A percentile compares a stretch with the other conserved stretches of the same genome.
These are phyloP conservation scores for Penicillium rolfsii DNA, from an alignment of 2,329 filamentous ascomycete species.

Conservation along the genomic window DNA sequence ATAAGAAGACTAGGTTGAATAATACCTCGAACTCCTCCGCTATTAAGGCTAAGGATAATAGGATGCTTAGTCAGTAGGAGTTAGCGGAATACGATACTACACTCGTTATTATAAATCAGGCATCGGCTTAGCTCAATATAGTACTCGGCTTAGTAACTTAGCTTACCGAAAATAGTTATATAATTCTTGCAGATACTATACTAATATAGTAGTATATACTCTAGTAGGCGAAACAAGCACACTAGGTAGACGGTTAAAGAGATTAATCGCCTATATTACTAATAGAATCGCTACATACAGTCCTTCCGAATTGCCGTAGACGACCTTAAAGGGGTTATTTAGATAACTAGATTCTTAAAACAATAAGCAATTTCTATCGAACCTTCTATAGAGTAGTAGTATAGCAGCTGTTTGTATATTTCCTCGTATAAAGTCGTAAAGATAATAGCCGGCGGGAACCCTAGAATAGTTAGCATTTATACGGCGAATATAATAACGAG, in stretches of 20 bases:
- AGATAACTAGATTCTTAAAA: neutral
- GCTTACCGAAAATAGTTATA: slow-evolving; percentile 18
- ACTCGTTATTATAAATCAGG: slow-evolving; percentile 8
- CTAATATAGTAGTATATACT: no score
- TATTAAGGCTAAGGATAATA: slow-evolving; percentile 23
- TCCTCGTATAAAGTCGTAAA: neutral
- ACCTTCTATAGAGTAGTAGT: neutral
- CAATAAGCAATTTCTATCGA: neutral
- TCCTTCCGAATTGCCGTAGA: neutral
- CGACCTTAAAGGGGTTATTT: neutral
- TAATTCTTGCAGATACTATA: slow-evolving; percentile 26
- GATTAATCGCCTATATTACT: neutral
- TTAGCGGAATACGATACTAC: slow-evolving; percentile 12
- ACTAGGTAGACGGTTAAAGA: slow-evolving; percentile 11
- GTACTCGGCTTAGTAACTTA: slow-evolving; percentile 8
- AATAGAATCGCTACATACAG: neutral
- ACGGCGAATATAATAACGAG: neutral
- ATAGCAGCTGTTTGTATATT: neutral
- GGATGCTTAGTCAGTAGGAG: slow-evolving; percentile 27
- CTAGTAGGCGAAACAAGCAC: slow-evolving; percentile 22
- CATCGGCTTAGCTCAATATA: slow-evolving; percentile 10
- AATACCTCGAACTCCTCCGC: slow-evolving; percentile 25
- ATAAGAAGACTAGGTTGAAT: slow-evolving; percentile 23
- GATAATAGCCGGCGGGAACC: neutral
- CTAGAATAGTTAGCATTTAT: neutral